phyloP scores from a whole-genome alignment of 2,329 filamentous ascomycete genomes.

The Pseudogymnoascus sp. region DNA sequence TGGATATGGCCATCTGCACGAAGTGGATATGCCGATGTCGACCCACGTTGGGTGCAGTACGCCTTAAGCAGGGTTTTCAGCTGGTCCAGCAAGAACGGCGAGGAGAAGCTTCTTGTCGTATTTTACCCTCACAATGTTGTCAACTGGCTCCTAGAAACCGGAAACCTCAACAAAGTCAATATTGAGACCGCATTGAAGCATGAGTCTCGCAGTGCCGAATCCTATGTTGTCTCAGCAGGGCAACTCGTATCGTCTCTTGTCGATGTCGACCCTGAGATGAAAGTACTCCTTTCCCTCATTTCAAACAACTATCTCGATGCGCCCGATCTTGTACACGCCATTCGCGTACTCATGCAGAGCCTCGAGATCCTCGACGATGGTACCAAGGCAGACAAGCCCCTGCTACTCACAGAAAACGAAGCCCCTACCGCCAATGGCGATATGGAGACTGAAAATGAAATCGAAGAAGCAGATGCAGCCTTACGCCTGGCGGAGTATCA shows the following conservation, averaged over 20 bases:
- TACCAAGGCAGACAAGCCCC: slow-evolving; percentile 18
- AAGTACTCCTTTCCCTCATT: slow-evolving; percentile 58
- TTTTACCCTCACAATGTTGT: slow-evolving; percentile 44
- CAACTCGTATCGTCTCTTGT: slow-evolving; percentile 56
- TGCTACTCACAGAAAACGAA: slow-evolving; percentile 19
- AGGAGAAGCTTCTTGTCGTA: slow-evolving; percentile 29
- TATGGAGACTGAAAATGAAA: slow-evolving; percentile 41
- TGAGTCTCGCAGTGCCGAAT: slow-evolving; percentile 32
- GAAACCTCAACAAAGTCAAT: slow-evolving; percentile 53
- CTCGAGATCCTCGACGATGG: slow-evolving; percentile 45
- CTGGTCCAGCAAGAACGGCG: slow-evolving; percentile 14
- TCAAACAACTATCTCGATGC: slow-evolving; percentile 58
- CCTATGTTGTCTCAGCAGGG: slow-evolving; percentile 44
- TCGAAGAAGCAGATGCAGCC: slow-evolving; percentile 56
- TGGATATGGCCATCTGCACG: slow-evolving; percentile 30
- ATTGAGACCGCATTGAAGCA: slow-evolving; percentile 50
- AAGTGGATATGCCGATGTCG: slow-evolving; percentile 37
- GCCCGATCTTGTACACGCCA: slow-evolving; percentile 57
- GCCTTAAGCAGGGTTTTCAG: slow-evolving; percentile 42
- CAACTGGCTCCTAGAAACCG: slow-evolving; percentile 52
- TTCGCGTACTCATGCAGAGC: slow-evolving; percentile 61
- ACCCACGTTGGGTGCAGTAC: slow-evolving; percentile 57
- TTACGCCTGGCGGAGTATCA: slow-evolving; percentile 62
- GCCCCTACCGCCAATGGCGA: slow-evolving; percentile 20
- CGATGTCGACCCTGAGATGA: slow-evolving; percentile 60